A percentile compares a stretch with the other conserved stretches of the same genome.
These are phyloP conservation scores for Serendipita vermifera DNA, from an alignment of 768 basidiomycete genomes.

Conservation along the genomic window DNA sequence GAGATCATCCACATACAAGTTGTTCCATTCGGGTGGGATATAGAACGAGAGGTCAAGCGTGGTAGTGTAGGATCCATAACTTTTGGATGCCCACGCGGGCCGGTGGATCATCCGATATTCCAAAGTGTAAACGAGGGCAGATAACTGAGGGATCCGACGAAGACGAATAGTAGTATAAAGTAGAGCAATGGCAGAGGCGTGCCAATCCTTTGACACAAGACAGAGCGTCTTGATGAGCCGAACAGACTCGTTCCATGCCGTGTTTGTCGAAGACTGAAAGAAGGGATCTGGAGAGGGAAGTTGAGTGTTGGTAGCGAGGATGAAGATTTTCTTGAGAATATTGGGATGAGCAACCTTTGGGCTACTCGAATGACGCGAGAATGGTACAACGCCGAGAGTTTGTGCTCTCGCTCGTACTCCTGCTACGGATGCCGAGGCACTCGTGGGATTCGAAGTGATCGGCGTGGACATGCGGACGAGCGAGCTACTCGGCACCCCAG, in stretches of 20 bases:
- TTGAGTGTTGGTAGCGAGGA: neutral
- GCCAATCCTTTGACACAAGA: neutral
- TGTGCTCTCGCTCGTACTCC: neutral
- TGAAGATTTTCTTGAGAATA: neutral
- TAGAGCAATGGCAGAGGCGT: neutral
- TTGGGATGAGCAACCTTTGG: neutral
- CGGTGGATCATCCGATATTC: neutral
- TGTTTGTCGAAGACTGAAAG: neutral
- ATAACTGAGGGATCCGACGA: neutral
- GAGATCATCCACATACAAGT: neutral
- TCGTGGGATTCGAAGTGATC: too few species aligned
- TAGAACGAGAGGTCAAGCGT: neutral
- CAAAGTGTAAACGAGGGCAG: neutral
- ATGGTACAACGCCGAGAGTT: neutral
- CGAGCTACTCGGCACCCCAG: neutral
- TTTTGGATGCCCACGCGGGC: neutral
- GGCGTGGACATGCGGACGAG: too few species aligned
- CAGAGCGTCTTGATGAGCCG: neutral
- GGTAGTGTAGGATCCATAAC: neutral
- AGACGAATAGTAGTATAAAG: neutral
- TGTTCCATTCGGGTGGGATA: slow-evolving; percentile 4
- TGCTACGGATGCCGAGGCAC: neutral
- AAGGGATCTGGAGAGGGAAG: neutral
- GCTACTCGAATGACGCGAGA: neutral
- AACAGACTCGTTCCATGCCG: neutral